Conservation (phyloP, 768 basidiomycete species). For the Podaxis sp. region DNA sequence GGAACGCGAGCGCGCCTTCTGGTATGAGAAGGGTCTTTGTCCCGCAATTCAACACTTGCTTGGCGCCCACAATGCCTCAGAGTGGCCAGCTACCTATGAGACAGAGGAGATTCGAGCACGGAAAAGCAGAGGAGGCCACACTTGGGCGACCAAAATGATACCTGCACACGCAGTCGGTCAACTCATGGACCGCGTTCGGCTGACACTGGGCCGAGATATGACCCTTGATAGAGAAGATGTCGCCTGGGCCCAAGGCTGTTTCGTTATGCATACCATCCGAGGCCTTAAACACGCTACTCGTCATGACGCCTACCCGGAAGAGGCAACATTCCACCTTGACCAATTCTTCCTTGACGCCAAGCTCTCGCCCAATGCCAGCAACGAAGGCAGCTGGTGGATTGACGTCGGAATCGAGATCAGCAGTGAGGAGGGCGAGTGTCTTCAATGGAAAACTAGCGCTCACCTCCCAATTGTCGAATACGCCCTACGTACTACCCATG, state of each 20-base stretch:
- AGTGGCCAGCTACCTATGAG: slow-evolving; percentile 25
- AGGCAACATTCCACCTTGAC: neutral
- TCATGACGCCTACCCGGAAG: neutral
- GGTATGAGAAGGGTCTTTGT: slow-evolving; percentile 23
- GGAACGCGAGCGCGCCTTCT: slow-evolving; percentile 13
- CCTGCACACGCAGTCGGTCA: slow-evolving; percentile 2
- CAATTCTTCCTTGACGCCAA: neutral
- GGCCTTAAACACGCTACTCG: slow-evolving; percentile 13
- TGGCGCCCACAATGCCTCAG: slow-evolving; percentile 6
- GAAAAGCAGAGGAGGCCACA: slow-evolving; percentile 15
- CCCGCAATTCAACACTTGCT: slow-evolving; percentile 20
- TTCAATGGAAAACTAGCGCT: slow-evolving; percentile 15
- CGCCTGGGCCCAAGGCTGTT: slow-evolving; percentile 6
- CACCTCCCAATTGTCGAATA: neutral
- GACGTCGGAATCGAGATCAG: slow-evolving; percentile 23
- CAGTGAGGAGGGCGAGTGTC: slow-evolving; percentile 6
- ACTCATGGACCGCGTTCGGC: no score
- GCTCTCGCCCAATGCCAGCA: neutral
- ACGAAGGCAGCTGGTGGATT: slow-evolving; percentile 18
- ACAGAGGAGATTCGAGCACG: slow-evolving; percentile 23
- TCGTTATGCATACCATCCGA: slow-evolving; percentile 14
- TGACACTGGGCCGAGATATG: no score
- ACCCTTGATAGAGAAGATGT: neutral
- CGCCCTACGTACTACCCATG: neutral
- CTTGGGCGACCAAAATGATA: slow-evolving; percentile 21